Percentiles rank a stretch among this genome's conserved stretches.
Evolutionary conservation across 768 basidiomycete species (phyloP).

Genomic region (Panellus pusillus): DNA sequence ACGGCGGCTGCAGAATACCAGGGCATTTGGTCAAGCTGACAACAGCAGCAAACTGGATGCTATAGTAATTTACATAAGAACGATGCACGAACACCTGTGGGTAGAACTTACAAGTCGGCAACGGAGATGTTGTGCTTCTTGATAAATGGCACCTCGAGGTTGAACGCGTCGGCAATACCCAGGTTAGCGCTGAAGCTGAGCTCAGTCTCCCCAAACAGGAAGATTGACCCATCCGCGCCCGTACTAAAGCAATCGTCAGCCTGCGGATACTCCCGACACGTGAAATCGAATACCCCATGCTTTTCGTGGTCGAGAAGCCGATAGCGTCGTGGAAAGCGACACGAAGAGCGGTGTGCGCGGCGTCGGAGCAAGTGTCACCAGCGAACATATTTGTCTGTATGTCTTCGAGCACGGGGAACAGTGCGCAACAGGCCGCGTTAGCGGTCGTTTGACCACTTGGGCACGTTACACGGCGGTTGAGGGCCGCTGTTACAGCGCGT

Average conservation of each 20-base stretch:
- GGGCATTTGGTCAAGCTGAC: slow-evolving; percentile 29
- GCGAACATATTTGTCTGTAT: slow-evolving; percentile 2
- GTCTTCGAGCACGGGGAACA: slow-evolving; percentile 13
- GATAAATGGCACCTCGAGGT: slow-evolving; percentile 24
- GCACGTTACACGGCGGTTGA: slow-evolving; percentile 5
- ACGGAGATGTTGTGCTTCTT: slow-evolving; percentile 5
- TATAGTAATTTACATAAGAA: too few species aligned
- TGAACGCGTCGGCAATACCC: slow-evolving; percentile 26
- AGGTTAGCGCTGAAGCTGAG: slow-evolving; percentile 27
- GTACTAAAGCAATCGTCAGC: slow-evolving; percentile 1
- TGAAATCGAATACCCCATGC: background rate
- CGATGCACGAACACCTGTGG: too few species aligned
- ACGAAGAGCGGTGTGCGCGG: slow-evolving; percentile 2
- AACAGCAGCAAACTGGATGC: slow-evolving; percentile 29
- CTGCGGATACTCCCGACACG: background rate
- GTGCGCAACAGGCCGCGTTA: slow-evolving; percentile 19
- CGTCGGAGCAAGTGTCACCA: background rate
- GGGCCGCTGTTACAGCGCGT: background rate
- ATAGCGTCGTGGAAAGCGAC: slow-evolving; percentile 11
- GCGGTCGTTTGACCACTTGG: slow-evolving; percentile 14
- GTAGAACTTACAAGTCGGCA: slow-evolving; percentile 29
- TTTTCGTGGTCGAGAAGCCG: slow-evolving; percentile 5
- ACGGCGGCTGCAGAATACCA: slow-evolving; percentile 29
- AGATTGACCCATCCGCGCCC: slow-evolving; percentile 33
- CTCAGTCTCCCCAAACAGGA: slow-evolving; percentile 31